phyloP scores from a whole-genome alignment of 345 rosid species.

The Pistacia atlantica region DNA sequence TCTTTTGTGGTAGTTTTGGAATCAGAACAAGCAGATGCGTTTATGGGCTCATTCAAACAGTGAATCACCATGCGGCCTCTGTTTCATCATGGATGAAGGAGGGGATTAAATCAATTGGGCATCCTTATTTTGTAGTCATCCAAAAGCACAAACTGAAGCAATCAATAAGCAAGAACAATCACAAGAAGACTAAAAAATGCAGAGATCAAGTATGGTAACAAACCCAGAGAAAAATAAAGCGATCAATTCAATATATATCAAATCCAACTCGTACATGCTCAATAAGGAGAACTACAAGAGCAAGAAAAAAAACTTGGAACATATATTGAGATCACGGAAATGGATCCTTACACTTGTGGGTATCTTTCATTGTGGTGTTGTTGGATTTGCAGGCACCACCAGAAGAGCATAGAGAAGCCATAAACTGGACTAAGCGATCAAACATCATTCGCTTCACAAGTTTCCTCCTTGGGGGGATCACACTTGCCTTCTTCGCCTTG shows the following conservation, averaged over 20 bases:
- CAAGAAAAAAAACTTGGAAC: background rate
- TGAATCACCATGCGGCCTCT: background rate
- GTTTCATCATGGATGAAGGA: background rate
- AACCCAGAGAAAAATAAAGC: too few species aligned
- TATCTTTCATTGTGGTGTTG: background rate
- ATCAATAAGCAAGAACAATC: background rate
- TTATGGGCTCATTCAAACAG: background rate
- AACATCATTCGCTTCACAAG: slow-evolving; percentile 8
- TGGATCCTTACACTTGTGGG: background rate
- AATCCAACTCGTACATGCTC: too few species aligned
- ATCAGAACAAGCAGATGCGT: background rate
- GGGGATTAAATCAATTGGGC: background rate
- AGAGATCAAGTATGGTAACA: too few species aligned
- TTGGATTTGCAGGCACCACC: background rate
- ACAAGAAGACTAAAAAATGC: too few species aligned
- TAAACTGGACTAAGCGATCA: background rate
- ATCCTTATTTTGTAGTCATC: background rate
- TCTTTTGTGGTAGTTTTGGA: background rate
- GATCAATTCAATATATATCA: too few species aligned
- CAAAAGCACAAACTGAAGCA: background rate
- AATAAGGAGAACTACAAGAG: background rate
- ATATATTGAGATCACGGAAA: background rate
- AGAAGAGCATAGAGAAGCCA: background rate
- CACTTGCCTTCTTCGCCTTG: background rate
- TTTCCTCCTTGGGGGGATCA: background rate